Evolutionary conservation across 78 protist genomes (phyloP).

Genomic region (Isochrysis galbana): DNA sequence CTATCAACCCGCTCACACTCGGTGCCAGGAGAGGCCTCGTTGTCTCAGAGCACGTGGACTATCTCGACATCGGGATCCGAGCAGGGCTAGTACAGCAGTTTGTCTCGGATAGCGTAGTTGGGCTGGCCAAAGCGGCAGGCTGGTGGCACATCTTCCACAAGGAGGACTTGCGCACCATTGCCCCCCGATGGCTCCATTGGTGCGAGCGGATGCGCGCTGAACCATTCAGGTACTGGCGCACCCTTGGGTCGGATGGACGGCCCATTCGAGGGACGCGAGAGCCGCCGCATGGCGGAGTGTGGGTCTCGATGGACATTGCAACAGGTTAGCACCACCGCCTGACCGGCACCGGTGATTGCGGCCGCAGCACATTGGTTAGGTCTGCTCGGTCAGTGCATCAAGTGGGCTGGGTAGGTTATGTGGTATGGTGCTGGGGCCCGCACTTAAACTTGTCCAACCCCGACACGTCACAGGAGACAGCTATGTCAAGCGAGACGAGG

Average conservation of each 20-base stretch:
- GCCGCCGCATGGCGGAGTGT: background rate
- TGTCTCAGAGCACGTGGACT: background rate
- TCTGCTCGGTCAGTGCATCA: too few relatives aligned
- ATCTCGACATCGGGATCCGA: background rate
- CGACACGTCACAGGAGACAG: too few relatives aligned
- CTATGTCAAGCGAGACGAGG: background rate
- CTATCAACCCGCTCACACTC: background rate
- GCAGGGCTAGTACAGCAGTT: background rate
- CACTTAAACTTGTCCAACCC: too few relatives aligned
- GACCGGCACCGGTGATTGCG: too few relatives aligned
- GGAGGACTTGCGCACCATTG: background rate
- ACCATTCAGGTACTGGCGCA: background rate
- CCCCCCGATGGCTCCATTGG: constrained; percentile 6
- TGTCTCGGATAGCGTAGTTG: background rate
- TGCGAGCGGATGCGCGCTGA: background rate
- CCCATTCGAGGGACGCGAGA: background rate
- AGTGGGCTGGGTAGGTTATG: too few relatives aligned
- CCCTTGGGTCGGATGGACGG: background rate
- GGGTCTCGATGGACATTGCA: background rate
- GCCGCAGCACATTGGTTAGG: too few relatives aligned
- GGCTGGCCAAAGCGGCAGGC: background rate
- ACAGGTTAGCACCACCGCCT: too few relatives aligned
- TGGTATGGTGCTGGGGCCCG: too few relatives aligned
- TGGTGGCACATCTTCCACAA: background rate
- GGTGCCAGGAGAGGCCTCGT: background rate